phyloP scores from a whole-genome alignment of 371 early-diverging fungal species.

The Mortierella sp. region DNA sequence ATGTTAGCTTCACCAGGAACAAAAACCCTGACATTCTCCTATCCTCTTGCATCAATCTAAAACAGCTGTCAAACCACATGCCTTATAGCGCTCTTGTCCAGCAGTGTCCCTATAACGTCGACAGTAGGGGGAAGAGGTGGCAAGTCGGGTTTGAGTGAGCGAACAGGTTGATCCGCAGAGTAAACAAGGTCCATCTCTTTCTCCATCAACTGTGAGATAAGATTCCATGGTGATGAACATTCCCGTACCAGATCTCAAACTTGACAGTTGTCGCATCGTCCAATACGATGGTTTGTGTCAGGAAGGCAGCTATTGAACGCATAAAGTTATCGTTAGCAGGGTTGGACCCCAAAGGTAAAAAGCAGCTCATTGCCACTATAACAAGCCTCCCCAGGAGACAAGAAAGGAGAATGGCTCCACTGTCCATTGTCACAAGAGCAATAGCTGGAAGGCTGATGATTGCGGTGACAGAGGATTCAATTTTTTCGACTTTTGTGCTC shows the following conservation, averaged over 20 bases:
- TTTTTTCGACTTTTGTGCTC: conserved; percentile 11
- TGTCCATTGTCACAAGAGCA: no score
- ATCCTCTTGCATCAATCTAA: no score
- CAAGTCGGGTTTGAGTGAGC: not conserved
- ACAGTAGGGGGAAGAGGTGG: not conserved
- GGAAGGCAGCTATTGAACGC: conserved; percentile 77
- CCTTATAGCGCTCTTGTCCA: conserved; percentile 95
- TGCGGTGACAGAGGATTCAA: no score
- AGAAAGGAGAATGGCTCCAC: no score
- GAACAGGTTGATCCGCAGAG: not conserved
- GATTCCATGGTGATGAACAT: not conserved
- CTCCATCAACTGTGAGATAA: no score
- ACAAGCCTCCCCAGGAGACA: no score
- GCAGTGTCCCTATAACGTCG: conserved; percentile 87
- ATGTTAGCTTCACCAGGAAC: not conserved
- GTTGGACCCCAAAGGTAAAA: not conserved
- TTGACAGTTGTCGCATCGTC: conserved; percentile 81
- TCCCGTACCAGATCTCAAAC: conserved; percentile 85
- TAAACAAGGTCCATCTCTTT: not conserved
- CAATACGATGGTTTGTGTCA: conserved; percentile 77
- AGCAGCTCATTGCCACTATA: no score
- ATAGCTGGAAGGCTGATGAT: no score
- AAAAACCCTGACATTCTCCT: no score
- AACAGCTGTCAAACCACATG: no score
- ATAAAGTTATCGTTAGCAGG: not conserved